phyloP scores from a whole-genome alignment of 805 yeast genomes.

The Ogataea pignaliae region DNA sequence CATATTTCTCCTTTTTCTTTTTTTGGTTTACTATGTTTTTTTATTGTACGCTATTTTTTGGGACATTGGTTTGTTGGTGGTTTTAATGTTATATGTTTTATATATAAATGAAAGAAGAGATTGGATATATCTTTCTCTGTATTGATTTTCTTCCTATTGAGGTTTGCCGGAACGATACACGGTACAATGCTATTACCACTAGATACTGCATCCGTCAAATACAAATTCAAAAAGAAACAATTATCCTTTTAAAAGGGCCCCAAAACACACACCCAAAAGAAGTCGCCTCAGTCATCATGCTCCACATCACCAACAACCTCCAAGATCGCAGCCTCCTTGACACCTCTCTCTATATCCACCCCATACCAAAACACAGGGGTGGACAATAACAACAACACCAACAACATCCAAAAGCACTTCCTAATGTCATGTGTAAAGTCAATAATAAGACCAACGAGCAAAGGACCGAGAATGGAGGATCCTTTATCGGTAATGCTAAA shows the following conservation, averaged over 20 bases:
- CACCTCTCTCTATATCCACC: slow-evolving; percentile 61
- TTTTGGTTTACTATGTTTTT: neutral
- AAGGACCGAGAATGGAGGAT: slow-evolving; percentile 69
- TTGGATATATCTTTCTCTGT: too few species aligned
- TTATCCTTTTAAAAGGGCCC: too few species aligned
- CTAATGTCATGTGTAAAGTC: slow-evolving; percentile 72
- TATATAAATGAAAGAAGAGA: too few species aligned
- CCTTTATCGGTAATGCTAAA: slow-evolving; percentile 81
- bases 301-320: slow-evolving; percentile 23
- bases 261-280: too few species aligned
- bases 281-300: slow-evolving; percentile 16
- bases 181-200: too few species aligned
- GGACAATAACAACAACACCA: slow-evolving; percentile 47
- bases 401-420: slow-evolving; percentile 63
- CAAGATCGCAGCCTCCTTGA: slow-evolving; percentile 26
- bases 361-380: slow-evolving; percentile 47
- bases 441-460: slow-evolving; percentile 65
- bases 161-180: too few species aligned
- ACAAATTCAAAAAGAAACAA: too few species aligned
- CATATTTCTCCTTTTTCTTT: too few species aligned
- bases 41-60: slow-evolving; percentile 8
- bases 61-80: neutral
- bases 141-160: too few species aligned
- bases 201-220: too few species aligned
- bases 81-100: neutral